Percentiles rank a stretch among this genome's conserved stretches.
phyloP scores from a whole-genome alignment of 1,284 basidiomycete species.

The Ceratobasidium sp. region DNA sequence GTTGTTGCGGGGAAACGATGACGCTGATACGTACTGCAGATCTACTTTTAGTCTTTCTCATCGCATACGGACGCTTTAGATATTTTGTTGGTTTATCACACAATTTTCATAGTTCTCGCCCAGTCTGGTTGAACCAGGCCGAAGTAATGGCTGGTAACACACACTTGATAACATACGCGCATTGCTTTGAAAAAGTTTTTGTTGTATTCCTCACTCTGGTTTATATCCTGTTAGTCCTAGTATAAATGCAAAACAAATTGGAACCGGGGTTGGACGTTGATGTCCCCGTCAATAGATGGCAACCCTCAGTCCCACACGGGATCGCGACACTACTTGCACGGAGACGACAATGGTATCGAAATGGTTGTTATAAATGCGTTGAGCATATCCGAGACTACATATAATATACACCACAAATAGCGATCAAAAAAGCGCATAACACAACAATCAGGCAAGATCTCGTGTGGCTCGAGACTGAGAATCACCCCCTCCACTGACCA shows the following conservation, averaged over 20 bases:
- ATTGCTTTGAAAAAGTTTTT: no score
- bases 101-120: background rate
- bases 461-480: slow-evolving; percentile 1
- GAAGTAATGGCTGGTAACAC: no score
- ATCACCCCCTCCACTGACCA: slow-evolving; percentile 10
- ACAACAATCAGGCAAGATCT: slow-evolving; percentile 40
- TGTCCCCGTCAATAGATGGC: no score
- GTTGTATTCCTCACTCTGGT: no score
- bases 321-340: no score
- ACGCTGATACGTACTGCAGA: background rate
- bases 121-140: background rate
- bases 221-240: no score
- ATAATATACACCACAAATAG: slow-evolving; percentile 44
- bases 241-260: no score
- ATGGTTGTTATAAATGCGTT: slow-evolving; percentile 43
- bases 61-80: background rate
- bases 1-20: background rate
- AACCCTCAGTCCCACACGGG: no score
- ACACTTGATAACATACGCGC: background rate
- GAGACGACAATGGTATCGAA: background rate
- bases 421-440: slow-evolving; percentile 39
- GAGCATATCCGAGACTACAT: slow-evolving; percentile 36
- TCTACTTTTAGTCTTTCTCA: background rate
- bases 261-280: no score
- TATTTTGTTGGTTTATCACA: no score